phyloP scores from a whole-genome alignment of 495 filamentous ascomycete species.

The Terfezia claveryi region DNA sequence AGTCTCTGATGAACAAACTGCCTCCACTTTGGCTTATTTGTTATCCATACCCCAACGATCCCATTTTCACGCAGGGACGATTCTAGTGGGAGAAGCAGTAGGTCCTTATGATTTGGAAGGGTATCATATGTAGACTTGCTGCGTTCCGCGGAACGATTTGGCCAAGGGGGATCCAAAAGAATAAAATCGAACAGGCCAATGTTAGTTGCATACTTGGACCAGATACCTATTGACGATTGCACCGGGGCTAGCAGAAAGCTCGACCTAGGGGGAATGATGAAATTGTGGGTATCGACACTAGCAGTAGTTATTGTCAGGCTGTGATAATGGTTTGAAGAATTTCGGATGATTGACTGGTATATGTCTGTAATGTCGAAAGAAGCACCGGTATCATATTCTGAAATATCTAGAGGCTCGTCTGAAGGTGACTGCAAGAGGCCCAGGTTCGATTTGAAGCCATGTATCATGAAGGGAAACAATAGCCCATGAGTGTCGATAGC shows the following conservation, averaged over 20 bases:
- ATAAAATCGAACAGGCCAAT: slow-evolving; percentile 47
- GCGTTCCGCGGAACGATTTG: slow-evolving; percentile 63
- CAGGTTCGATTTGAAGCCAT: slow-evolving; percentile 5
- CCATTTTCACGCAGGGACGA: slow-evolving; percentile 37
- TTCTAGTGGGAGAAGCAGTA: slow-evolving; percentile 22
- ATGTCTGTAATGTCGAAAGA: slow-evolving; percentile 18
- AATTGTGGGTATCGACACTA: slow-evolving; percentile 12
- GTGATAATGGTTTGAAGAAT: slow-evolving; percentile 19
- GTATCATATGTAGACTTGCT: slow-evolving; percentile 39
- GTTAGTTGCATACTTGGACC: slow-evolving; percentile 9
- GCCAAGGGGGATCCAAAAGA: slow-evolving; percentile 83
- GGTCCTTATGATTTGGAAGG: slow-evolving; percentile 23
- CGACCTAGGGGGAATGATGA: slow-evolving; percentile 31
- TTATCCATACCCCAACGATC: slow-evolving; percentile 66
- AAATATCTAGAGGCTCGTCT: not conserved
- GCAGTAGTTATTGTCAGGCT: slow-evolving; percentile 12
- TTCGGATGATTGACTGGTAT: slow-evolving; percentile 15
- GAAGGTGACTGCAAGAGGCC: slow-evolving; percentile 1
- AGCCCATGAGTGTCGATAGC: not conserved
- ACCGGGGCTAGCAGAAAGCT: slow-evolving; percentile 26
- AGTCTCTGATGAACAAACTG: slow-evolving; percentile 36
- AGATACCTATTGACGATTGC: slow-evolving; percentile 5
- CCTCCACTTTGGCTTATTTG: slow-evolving; percentile 45
- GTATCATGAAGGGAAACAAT: not conserved
- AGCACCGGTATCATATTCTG: not conserved